These are phyloP conservation scores for Panicum hallii DNA, from an alignment of 202 grass and related monocot species.

Conservation along the genomic window DNA sequence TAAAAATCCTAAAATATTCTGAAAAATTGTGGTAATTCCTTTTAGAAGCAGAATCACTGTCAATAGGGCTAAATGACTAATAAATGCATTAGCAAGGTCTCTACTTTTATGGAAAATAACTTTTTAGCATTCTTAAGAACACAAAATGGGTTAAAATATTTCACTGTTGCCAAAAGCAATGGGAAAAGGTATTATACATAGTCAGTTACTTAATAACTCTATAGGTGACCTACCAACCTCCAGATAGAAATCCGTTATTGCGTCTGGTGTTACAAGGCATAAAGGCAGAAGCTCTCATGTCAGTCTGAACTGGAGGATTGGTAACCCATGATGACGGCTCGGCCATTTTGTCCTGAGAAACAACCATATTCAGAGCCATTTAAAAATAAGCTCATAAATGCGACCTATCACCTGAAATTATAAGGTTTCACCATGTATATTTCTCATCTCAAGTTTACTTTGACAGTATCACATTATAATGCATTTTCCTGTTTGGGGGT, in stretches of 20 bases:
- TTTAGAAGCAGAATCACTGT: slow-evolving; percentile 20
- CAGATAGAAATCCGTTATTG: slow-evolving; percentile 58
- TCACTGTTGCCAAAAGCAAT: slow-evolving; percentile 32
- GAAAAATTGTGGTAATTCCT: not conserved
- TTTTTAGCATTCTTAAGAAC: not conserved
- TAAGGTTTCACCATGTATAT: slow-evolving; percentile 3
- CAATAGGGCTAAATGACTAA: slow-evolving; percentile 4
- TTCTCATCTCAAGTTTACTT: not conserved
- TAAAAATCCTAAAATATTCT: not conserved
- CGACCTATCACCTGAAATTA: not conserved
- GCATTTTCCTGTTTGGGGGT: not conserved
- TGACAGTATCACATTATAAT: not conserved
- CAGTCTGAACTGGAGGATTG: slow-evolving; percentile 59
- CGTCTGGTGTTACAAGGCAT: slow-evolving; percentile 44
- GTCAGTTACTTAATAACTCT: slow-evolving; percentile 17
- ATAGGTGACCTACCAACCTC: slow-evolving; percentile 68
- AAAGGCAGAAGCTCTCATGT: slow-evolving; percentile 52
- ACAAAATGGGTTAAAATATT: slow-evolving; percentile 31
- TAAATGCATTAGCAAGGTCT: not conserved
- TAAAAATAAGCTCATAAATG: slow-evolving; percentile 26
- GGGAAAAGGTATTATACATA: slow-evolving; percentile 14
- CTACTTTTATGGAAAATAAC: not conserved
- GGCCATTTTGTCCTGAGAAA: slow-evolving; percentile 75
- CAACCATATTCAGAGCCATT: slow-evolving; percentile 38
- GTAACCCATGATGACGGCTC: slow-evolving; percentile 56